phyloP scores from a whole-genome alignment of 2,329 filamentous ascomycete species.

The Coniella lustricola region DNA sequence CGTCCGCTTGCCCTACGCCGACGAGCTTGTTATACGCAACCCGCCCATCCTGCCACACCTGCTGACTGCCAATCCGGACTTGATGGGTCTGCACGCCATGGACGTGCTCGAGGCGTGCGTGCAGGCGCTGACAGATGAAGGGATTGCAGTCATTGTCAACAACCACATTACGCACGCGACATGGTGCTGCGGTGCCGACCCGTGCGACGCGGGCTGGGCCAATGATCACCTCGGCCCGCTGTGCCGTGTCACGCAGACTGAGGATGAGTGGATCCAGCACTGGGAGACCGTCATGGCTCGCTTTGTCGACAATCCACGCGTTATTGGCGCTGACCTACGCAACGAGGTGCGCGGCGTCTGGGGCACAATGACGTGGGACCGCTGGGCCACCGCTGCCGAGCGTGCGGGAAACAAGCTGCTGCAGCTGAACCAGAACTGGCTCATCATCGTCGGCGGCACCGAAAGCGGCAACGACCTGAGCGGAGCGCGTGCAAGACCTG shows the following conservation, averaged over 20 bases:
- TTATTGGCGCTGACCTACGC: constrained; percentile 59
- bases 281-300: constrained; percentile 59
- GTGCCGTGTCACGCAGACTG: constrained; percentile 56
- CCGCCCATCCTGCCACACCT: constrained; percentile 44
- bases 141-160: constrained; percentile 60
- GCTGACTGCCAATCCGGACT: constrained; percentile 53
- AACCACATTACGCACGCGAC: constrained; percentile 63
- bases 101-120: constrained; percentile 56
- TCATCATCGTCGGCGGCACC: constrained; percentile 62
- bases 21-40: constrained; percentile 59
- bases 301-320: constrained; percentile 50
- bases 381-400: constrained; percentile 59
- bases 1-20: constrained; percentile 60
- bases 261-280: constrained; percentile 59
- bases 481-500: constrained; percentile 46
- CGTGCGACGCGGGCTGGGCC: constrained; percentile 60
- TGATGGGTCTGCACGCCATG: constrained; percentile 48
- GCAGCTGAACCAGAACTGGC: constrained; percentile 53
- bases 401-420: constrained; percentile 54
- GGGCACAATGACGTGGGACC: constrained; percentile 61
- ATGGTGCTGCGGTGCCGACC: constrained; percentile 63
- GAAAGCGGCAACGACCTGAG: constrained; percentile 60
- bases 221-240: constrained; percentile 56
- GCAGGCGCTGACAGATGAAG: constrained; percentile 51
- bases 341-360: constrained; percentile 64